phyloP scores from a whole-genome alignment of 2,329 filamentous ascomycete genomes.

The Fusarium marasasianum region DNA sequence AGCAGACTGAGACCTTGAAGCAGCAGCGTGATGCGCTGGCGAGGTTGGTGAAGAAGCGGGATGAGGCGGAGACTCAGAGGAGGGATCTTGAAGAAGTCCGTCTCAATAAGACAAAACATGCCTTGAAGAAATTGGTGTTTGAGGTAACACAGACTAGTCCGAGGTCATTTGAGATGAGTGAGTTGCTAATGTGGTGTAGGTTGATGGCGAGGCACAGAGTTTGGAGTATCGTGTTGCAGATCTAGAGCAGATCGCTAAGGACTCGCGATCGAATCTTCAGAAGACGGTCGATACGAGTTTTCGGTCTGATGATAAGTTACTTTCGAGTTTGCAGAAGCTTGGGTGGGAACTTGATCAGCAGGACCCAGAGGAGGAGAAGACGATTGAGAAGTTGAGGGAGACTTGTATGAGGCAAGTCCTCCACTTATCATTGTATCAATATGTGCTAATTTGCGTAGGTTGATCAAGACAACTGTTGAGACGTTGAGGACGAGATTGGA shows the following conservation, averaged over 20 bases:
- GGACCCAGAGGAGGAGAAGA: conserved; percentile 61
- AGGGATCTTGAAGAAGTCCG: conserved; percentile 44
- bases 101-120: conserved; percentile 46
- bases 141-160: conserved; percentile 47
- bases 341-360: conserved; percentile 67
- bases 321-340: conserved; percentile 73
- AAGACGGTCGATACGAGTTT: conserved; percentile 61
- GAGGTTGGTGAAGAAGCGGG: conserved; percentile 55
- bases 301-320: conserved; percentile 70
- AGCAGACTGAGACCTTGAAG: conserved; percentile 69
- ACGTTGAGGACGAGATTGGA: conserved; percentile 64
- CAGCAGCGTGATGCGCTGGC: conserved; percentile 70
- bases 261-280: conserved; percentile 56
- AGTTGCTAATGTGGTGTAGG: conserved; percentile 45
- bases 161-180: not conserved
- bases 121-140: conserved; percentile 53
- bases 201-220: conserved; percentile 58
- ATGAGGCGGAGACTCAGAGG: conserved; percentile 44
- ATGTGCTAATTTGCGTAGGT: conserved; percentile 38
- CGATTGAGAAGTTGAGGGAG: conserved; percentile 67
- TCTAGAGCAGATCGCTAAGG: conserved; percentile 61
- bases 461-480: conserved; percentile 68
- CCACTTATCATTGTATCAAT: not conserved
- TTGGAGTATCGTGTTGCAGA: conserved; percentile 59
- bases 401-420: conserved; percentile 60